Evolutionary conservation across 2,329 filamentous ascomycete species (phyloP).

Genomic region (Pezicula rhizophila): DNA sequence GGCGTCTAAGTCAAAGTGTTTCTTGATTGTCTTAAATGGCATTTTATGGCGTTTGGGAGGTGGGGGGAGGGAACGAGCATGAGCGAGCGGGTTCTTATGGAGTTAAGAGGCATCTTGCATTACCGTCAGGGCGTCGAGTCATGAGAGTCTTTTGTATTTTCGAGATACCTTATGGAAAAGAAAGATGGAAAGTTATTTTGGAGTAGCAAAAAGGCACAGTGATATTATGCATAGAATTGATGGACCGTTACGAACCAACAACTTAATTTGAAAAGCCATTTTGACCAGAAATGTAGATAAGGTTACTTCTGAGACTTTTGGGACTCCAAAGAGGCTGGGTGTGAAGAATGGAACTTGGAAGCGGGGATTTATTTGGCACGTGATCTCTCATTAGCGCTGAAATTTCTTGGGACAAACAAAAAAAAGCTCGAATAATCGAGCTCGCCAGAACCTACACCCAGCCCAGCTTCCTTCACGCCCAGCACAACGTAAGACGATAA

Average conservation of each 20-base stretch:
- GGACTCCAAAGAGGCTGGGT: too few species aligned
- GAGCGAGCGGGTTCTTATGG: neutral
- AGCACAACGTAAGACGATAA: conserved; percentile 7
- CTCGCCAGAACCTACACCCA: conserved; percentile 4
- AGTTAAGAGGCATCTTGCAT: neutral
- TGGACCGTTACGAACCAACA: too few species aligned
- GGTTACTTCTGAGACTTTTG: too few species aligned
- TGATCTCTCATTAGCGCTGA: conserved; percentile 5
- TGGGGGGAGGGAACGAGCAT: neutral
- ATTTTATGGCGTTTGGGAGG: neutral
- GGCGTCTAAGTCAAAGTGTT: conserved; percentile 5
- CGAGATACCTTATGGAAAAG: neutral
- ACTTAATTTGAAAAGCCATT: too few species aligned
- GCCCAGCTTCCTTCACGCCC: neutral
- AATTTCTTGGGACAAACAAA: conserved; percentile 9
- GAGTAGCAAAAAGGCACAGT: conserved; percentile 1
- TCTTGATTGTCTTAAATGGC: neutral
- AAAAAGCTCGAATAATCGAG: conserved; percentile 8
- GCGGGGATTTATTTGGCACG: neutral
- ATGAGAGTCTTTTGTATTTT: too few species aligned
- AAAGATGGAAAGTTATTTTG: conserved; percentile 4
- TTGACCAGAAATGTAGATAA: too few species aligned
- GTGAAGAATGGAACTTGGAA: too few species aligned
- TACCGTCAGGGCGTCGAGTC: neutral
- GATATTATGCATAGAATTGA: too few species aligned